Base-by-base conservation (phyloP, 2,329 filamentous ascomycete species). In the Cordyceps fumosorosea region DNA sequence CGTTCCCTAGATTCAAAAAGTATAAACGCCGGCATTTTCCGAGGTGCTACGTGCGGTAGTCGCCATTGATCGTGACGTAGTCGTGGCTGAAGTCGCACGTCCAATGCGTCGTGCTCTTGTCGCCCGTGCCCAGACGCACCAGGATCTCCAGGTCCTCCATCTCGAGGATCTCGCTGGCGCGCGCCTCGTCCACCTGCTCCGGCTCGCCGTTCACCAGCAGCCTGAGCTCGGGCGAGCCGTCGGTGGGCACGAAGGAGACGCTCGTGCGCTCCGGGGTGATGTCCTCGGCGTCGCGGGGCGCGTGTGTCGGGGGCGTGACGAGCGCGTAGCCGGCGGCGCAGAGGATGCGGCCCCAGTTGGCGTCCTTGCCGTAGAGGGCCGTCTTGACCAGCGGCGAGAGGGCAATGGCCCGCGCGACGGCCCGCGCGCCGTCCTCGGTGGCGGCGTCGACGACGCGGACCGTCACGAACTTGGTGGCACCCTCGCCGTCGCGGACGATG, bases 311-410 rank as follows among this genome's bases (percentile, higher is more conserved):
- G 66, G 84, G 83, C 2, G 81, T 83, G 65, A 88, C 80, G 53
- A 86, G 77, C 16, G 85, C 80, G 73, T 98, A 98, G 3, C 95
- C 95, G 5, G 93, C 92, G 0, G 95, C 93, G 74, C 95, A 98
- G 32, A 98, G 83, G 65, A 99, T 96, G 60, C 95, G 91, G 40
- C 95, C 95, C 95, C 95, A 99, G 80, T 99, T 99, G 20, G 95
- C 95, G 73, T 99, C 95, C 74, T 92, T 91, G 66, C 95, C 95
- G 75, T 99, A 99, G 47, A 99, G 81, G 0, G 95, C 95, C 0
- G 95, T 99, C 81, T 99, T 99, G 69, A 99, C 95, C 14, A 99
- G 85, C 10, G 95, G 91, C 0, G 92, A 96, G 56, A 89, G 86
- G 18, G 95, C 93, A 72, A 99, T 97, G 53, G 90, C 89, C 65